Conservation (phyloP, 2,329 filamentous ascomycete genomes). For the Sporothrix brunneoviolacea region DNA sequence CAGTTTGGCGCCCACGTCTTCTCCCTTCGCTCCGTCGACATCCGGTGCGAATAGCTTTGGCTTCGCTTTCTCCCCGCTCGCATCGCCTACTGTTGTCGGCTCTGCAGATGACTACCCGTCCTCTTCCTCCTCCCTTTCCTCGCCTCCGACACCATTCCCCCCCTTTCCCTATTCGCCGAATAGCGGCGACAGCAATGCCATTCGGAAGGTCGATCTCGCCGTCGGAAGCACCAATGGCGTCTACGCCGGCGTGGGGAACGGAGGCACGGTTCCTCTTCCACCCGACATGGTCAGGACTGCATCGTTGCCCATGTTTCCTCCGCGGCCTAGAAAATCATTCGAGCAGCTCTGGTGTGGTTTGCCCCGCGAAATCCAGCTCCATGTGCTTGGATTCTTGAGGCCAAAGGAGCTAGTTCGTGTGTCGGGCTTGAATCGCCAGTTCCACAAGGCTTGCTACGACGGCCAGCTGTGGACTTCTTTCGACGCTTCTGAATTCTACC, state of each 20-base stretch:
- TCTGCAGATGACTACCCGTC: background rate
- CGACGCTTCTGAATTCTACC: constrained; percentile 81
- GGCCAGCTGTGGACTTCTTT: constrained; percentile 87
- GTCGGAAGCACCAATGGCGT: constrained; percentile 27
- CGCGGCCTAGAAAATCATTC: constrained; percentile 36
- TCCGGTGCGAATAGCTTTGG: constrained; percentile 20
- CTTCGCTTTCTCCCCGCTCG: constrained; percentile 24
- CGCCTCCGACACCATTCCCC: constrained; percentile 27
- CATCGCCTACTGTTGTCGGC: constrained; percentile 23
- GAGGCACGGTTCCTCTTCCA: constrained; percentile 54
- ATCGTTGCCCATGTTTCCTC: background rate
- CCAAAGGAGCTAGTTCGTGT: constrained; percentile 75
- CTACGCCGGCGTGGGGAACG: constrained; percentile 30
- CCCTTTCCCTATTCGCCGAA: constrained; percentile 3
- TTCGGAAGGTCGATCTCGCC: constrained; percentile 39
- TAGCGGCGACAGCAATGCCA: constrained; percentile 28
- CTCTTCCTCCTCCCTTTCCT: constrained; percentile 28
- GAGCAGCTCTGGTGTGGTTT: constrained; percentile 72
- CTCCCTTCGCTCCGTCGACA: constrained; percentile 33
- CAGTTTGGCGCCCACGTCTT: constrained; percentile 41
- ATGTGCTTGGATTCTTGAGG: constrained; percentile 67
- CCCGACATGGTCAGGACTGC: constrained; percentile 39
- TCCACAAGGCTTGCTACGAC: constrained; percentile 82
- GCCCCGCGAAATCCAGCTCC: constrained; percentile 74
- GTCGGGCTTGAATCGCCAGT: constrained; percentile 70